These are phyloP conservation scores for Kwoniella pini DNA, from an alignment of 768 basidiomycete species.

Conservation along the genomic window DNA sequence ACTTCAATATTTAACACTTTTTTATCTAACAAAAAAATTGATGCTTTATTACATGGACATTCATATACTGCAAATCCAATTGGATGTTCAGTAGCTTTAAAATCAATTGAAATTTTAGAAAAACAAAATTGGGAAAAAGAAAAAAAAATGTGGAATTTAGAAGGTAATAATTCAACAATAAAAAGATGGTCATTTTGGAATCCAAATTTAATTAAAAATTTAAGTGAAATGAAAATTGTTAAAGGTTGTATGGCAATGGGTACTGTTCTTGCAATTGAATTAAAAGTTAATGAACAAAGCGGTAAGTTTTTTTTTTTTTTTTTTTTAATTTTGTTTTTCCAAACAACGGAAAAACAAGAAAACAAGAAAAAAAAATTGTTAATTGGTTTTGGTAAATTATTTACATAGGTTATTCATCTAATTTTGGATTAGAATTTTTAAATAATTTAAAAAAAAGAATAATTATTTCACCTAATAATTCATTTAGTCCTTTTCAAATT, in stretches of 20 bases:
- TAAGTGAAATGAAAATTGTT: conserved; percentile 64
- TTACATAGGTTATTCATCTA: conserved; percentile 64
- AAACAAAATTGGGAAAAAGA: conserved; percentile 65
- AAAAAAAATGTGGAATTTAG: conserved; percentile 62
- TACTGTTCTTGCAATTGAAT: conserved; percentile 75
- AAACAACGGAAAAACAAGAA: no score
- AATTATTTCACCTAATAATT: conserved; percentile 32
- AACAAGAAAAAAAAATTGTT: no score
- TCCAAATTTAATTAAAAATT: conserved; percentile 64
- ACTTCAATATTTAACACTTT: conserved; percentile 80
- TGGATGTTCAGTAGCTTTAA: conserved; percentile 87
- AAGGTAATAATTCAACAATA: conserved; percentile 11
- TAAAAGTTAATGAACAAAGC: conserved; percentile 58
- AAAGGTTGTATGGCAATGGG: conserved; percentile 83
- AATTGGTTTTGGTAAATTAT: no score
- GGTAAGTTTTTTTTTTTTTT: conserved; percentile 15
- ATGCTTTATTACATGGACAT: conserved; percentile 89
- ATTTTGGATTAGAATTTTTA: conserved; percentile 68
- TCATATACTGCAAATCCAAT: conserved; percentile 93
- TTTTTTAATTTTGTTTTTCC: no score
- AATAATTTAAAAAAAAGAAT: conserved; percentile 58
- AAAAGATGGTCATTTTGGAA: conserved; percentile 87
- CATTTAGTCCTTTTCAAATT: conserved; percentile 64
- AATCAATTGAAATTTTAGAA: conserved; percentile 70
- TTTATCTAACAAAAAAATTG: conserved; percentile 69